Evolutionary conservation across 441 rosid species (phyloP), one percentile per base, ranked within the genome.

Genomic region (Eutrema salsugineum): DNA sequence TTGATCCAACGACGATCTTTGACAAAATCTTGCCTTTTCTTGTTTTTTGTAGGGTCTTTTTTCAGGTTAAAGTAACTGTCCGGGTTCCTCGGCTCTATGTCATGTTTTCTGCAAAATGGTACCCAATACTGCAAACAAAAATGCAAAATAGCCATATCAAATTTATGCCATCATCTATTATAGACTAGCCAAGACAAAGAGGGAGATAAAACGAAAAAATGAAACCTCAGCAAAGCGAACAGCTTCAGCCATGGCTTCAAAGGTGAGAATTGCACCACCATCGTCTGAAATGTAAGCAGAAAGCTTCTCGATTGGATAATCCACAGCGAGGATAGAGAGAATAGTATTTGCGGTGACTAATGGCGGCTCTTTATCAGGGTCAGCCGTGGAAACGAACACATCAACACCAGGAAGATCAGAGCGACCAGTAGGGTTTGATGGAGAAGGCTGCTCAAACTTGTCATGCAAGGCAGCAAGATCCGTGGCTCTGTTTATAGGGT

Each of bases 181-280:
- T 5, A 28, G 17, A 64, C 15, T 47, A 32, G 39, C 15, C 32
- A 57, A 36, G 35, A 46, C 1, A 24, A 15, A 32, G 17, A 30
- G 28, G 57, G 15, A 57, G 49, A 58, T 33, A 35, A 40, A 53
- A 16, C 1, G 24, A 30, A 38, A 30, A 38, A 39, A 30, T 20
- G 44, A 72, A 40, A 87, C 90, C 85, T 88, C 89, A 0, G 94
- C 96, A 53, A 93, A 93, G 15, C 77, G 80, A 63, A 88, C 81
- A 32, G 98, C 90, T 81, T 91, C 96, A 24, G 96, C 97, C 94
- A 93, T 89, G 75, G 98, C 97, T 81, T 91, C 98, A 44, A 93
- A 93, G 16, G 89, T 93, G 77, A 93, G 90, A 46, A 89, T 84
- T 24, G 98, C 91, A 9, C 94, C 97, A 20, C 98, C 98, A 16